Percentiles rank a stretch among this genome's conserved stretches.
Conservation (phyloP, 768 basidiomycete genomes). For the Hirschioporus abietinus region DNA sequence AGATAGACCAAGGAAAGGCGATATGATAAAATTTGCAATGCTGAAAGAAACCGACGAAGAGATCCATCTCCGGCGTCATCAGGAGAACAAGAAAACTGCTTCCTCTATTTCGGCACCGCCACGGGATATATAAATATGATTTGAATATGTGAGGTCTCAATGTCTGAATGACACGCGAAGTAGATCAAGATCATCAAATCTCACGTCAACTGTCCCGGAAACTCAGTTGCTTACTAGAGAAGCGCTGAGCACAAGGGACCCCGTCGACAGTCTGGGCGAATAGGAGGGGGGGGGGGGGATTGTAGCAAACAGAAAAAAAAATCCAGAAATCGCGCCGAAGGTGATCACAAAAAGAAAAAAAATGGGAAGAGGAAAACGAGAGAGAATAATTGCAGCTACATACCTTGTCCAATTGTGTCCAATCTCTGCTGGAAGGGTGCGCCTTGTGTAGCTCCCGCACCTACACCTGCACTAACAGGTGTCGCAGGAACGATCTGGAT, state of each 20-base stretch:
- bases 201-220: neutral
- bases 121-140: neutral
- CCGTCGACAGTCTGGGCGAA: too few relatives aligned
- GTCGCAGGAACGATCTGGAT: slow-evolving; percentile 83
- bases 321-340: neutral
- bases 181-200: neutral
- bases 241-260: neutral
- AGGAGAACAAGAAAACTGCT: neutral
- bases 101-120: too few relatives aligned
- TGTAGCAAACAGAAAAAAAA: neutral
- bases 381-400: slow-evolving; percentile 21
- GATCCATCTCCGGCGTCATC: neutral
- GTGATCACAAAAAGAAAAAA: neutral
- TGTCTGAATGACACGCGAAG: neutral
- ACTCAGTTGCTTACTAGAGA: neutral
- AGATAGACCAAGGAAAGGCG: neutral
- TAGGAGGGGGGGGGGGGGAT: too few relatives aligned
- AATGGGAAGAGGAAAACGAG: slow-evolving; percentile 7
- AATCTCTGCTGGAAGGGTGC: slow-evolving; percentile 49
- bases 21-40: neutral
- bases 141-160: neutral
- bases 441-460: slow-evolving; percentile 39
- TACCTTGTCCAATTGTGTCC: slow-evolving; percentile 49
- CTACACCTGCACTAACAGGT: slow-evolving; percentile 63
- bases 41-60: neutral